Evolutionary conservation across 164 flowering plant genomes (phyloP).

Genomic region (Santalum album): DNA sequence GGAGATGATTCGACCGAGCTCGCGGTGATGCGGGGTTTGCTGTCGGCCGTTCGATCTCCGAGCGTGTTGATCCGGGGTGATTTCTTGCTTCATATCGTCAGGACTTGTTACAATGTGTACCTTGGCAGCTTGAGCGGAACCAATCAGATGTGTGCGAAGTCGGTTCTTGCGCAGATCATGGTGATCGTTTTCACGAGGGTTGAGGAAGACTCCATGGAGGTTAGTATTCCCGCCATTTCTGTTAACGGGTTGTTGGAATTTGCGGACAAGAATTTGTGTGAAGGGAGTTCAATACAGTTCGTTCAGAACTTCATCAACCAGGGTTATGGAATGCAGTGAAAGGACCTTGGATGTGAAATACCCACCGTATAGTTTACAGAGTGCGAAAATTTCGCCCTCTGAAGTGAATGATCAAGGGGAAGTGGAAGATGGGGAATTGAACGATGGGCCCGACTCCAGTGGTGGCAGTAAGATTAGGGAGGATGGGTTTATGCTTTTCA

Average conservation of each 20-base stretch:
- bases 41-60: constrained; percentile 58
- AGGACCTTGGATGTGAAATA: constrained; percentile 19
- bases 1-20: constrained; percentile 81
- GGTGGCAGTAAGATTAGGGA: constrained; percentile 68
- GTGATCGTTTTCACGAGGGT: constrained; percentile 63
- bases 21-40: constrained; percentile 40
- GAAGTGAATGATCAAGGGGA: constrained; percentile 9
- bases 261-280: constrained; percentile 73
- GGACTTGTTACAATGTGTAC: constrained; percentile 84
- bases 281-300: constrained; percentile 59
- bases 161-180: constrained; percentile 83
- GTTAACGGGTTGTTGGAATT: constrained; percentile 67
- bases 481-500: constrained; percentile 75
- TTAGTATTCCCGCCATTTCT: constrained; percentile 30
- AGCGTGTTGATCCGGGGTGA: constrained; percentile 57
- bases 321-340: constrained; percentile 40
- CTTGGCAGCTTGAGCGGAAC: constrained; percentile 72
- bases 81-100: constrained; percentile 52
- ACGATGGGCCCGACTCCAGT: constrained; percentile 17
- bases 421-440: constrained; percentile 11
- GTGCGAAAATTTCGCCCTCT: constrained; percentile 15
- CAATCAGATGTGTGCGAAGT: constrained; percentile 93
- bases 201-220: constrained; percentile 62
- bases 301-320: constrained; percentile 71
- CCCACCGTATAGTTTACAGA: constrained; percentile 10